Conservation (phyloP, 1,284 basidiomycete genomes). For the Cutaneotrichosporon sp. region DNA sequence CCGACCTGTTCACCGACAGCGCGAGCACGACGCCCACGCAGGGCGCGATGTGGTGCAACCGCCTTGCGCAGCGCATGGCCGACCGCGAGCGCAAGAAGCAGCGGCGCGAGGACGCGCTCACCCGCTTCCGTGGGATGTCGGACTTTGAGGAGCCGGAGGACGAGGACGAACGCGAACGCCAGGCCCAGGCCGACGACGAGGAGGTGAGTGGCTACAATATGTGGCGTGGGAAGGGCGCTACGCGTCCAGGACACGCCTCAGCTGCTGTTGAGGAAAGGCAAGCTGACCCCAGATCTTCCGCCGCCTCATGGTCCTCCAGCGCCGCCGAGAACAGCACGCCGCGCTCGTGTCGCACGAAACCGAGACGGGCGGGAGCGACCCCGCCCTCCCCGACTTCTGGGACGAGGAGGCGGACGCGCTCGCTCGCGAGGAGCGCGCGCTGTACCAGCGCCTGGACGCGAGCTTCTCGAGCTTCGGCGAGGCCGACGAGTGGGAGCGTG, state of each 20-base stretch:
- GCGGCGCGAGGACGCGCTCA: conserved; percentile 31
- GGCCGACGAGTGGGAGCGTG: conserved; percentile 36
- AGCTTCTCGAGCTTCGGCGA: conserved; percentile 7
- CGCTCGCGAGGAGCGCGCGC: conserved; percentile 24
- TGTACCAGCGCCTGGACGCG: conserved; percentile 12
- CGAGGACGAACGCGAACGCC: conserved; percentile 41
- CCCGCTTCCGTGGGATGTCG: conserved; percentile 29
- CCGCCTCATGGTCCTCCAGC: conserved; percentile 44
- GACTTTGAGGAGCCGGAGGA: conserved; percentile 22
- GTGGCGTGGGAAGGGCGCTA: neutral
- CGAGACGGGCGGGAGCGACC: conserved; percentile 43
- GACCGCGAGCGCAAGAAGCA: conserved; percentile 36
- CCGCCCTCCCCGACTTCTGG: conserved; percentile 43
- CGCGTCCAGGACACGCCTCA: neutral
- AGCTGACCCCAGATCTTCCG: conserved; percentile 43
- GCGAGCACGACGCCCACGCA: conserved; percentile 40
- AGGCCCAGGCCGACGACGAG: conserved; percentile 47
- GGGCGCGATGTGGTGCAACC: conserved; percentile 43
- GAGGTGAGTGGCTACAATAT: conserved; percentile 49
- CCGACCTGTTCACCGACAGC: conserved; percentile 35
- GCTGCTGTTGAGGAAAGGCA: too few species aligned
- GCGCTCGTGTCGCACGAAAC: conserved; percentile 35
- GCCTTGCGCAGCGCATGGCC: conserved; percentile 36
- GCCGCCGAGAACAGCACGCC: conserved; percentile 35
- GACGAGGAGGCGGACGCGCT: conserved; percentile 34